Percentiles rank a stretch among this genome's conserved stretches.
phyloP scores from a whole-genome alignment of 129 eudicot species.

The Gnaphalium uliginosum region DNA sequence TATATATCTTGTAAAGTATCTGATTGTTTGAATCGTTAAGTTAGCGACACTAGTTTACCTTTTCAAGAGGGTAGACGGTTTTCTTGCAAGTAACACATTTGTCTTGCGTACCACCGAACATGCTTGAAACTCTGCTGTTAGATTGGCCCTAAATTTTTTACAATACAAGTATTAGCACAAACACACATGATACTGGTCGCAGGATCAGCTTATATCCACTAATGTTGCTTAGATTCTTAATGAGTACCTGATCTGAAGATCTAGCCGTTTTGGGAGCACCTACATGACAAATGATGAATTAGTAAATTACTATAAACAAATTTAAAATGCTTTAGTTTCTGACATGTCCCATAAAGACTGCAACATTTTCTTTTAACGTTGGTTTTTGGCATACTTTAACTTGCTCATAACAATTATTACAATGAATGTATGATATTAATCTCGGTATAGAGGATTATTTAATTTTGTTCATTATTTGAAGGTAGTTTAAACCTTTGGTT shows the following conservation, averaged over 20 bases:
- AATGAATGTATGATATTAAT: slow-evolving; percentile 1
- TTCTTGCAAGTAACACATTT: slow-evolving; percentile 73
- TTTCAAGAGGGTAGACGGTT: slow-evolving; percentile 75
- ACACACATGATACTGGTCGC: not conserved
- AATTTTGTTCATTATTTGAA: not conserved
- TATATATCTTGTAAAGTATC: slow-evolving; percentile 14
- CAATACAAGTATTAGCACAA: slow-evolving; percentile 9
- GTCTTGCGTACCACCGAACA: slow-evolving; percentile 76
- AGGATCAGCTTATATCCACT: not conserved
- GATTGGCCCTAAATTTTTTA: slow-evolving; percentile 49
- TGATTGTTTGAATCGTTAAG: slow-evolving; percentile 14
- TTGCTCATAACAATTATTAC: not conserved
- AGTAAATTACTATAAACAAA: not conserved
- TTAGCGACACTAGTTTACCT: slow-evolving; percentile 36
- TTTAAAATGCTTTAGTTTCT: not conserved
- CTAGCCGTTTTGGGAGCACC: slow-evolving; percentile 62
- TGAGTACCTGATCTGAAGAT: slow-evolving; percentile 59
- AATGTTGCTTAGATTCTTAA: not conserved
- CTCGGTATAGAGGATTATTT: not conserved
- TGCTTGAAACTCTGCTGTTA: slow-evolving; percentile 56
- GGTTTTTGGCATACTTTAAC: not conserved
- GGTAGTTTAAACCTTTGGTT: slow-evolving; percentile 1
- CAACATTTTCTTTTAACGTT: not conserved
- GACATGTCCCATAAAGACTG: not conserved
- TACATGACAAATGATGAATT: slow-evolving; percentile 25